Conservation (phyloP, 2,329 filamentous ascomycete species). For the Alternaria conjuncta region DNA sequence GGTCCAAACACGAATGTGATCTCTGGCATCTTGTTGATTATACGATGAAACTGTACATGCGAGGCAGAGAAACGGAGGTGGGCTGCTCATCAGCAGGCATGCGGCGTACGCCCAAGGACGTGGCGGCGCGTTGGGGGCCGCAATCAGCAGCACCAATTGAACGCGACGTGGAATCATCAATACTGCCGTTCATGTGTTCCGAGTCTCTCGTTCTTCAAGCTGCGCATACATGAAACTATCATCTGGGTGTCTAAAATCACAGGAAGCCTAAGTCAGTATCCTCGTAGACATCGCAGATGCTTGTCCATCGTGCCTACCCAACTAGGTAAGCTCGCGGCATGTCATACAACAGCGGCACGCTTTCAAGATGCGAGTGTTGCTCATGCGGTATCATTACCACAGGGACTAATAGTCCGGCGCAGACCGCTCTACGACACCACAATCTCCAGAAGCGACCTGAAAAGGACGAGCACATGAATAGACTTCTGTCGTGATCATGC, state of each 20-base stretch:
- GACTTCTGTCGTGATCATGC: neutral
- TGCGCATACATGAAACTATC: neutral
- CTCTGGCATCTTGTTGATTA: constrained; percentile 31
- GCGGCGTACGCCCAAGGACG: constrained; percentile 5
- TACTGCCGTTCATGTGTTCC: neutral
- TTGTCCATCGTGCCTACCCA: neutral
- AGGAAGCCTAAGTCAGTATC: neutral
- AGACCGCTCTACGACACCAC: neutral
- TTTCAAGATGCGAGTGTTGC: neutral
- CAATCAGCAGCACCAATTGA: neutral
- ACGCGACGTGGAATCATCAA: neutral
- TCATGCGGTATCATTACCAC: neutral
- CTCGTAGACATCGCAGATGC: neutral
- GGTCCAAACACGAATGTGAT: constrained; percentile 46
- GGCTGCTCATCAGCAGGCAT: neutral
- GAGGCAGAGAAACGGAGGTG: neutral
- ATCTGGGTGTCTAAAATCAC: neutral
- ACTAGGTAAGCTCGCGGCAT: neutral
- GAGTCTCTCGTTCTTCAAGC: neutral
- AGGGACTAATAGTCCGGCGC: neutral
- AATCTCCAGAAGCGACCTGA: neutral
- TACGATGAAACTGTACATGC: neutral
- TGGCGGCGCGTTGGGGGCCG: constrained; percentile 6
- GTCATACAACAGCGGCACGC: neutral
- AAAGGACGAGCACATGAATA: neutral